phyloP scores from a whole-genome alignment of 202 grass and related monocot species.

The Zizania palustris region DNA sequence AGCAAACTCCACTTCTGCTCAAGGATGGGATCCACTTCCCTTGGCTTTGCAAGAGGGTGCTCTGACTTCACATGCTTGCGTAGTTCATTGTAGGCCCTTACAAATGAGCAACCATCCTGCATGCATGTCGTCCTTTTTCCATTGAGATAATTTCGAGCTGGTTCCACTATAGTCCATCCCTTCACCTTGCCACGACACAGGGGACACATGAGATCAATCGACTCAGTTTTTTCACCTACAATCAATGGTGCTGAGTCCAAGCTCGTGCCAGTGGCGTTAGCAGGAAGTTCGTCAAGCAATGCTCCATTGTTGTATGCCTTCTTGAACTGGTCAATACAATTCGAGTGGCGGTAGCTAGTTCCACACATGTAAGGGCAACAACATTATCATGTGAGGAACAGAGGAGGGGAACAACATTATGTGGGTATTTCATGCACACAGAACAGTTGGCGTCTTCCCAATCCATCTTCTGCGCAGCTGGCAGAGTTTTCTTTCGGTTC shows the following conservation, averaged over 20 bases:
- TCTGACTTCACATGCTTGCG: slow-evolving; percentile 83
- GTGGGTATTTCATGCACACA: slow-evolving; percentile 94
- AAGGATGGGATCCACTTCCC: slow-evolving; percentile 73
- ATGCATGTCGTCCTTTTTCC: slow-evolving; percentile 86
- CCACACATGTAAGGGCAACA: slow-evolving; percentile 97
- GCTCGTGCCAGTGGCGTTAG: slow-evolving; percentile 27
- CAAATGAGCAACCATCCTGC: slow-evolving; percentile 88
- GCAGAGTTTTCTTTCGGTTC: slow-evolving; percentile 57
- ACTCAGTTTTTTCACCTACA: slow-evolving; percentile 57
- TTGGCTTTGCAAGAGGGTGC: slow-evolving; percentile 83
- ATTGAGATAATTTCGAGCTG: slow-evolving; percentile 81
- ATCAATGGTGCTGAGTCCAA: slow-evolving; percentile 37
- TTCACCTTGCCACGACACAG: slow-evolving; percentile 95
- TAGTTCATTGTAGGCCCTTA: slow-evolving; percentile 87
- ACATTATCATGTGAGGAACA: slow-evolving; percentile 96
- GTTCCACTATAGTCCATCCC: slow-evolving; percentile 94
- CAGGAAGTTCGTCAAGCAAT: slow-evolving; percentile 50
- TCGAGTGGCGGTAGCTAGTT: slow-evolving; percentile 84
- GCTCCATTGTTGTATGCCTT: slow-evolving; percentile 80
- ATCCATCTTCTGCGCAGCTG: slow-evolving; percentile 70
- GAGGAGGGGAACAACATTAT: slow-evolving; percentile 89
- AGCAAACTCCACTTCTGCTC: slow-evolving; percentile 94
- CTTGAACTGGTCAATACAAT: slow-evolving; percentile 96
- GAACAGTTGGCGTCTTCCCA: slow-evolving; percentile 98
- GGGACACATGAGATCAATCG: slow-evolving; percentile 77